Evolutionary conservation across 495 filamentous ascomycete genomes (phyloP).

Genomic region (Baudoinia panamericana): DNA sequence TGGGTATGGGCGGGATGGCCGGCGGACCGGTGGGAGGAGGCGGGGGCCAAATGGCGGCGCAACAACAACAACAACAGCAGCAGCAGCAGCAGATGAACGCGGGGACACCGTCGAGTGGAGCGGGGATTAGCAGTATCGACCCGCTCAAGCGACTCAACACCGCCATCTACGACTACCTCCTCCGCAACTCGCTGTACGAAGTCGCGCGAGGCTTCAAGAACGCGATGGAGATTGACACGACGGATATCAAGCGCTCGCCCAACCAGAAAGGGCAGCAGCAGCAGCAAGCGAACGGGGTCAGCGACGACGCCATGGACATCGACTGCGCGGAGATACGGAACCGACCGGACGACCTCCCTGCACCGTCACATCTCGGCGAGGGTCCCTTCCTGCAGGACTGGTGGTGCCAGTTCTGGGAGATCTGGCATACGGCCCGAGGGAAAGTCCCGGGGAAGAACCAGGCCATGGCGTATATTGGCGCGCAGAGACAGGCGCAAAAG

Average conservation of each 20-base stretch:
- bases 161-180: slow-evolving; percentile 94
- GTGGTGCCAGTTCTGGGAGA: slow-evolving; percentile 96
- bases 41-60: no score
- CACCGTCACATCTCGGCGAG: slow-evolving; percentile 52
- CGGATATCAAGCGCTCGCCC: slow-evolving; percentile 21
- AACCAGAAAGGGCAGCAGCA: slow-evolving; percentile 22
- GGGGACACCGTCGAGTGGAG: slow-evolving; percentile 10
- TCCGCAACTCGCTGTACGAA: slow-evolving; percentile 67
- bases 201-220: slow-evolving; percentile 62
- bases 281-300: slow-evolving; percentile 50
- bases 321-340: slow-evolving; percentile 71
- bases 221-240: slow-evolving; percentile 30
- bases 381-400: slow-evolving; percentile 82
- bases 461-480: slow-evolving; percentile 70
- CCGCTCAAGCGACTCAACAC: slow-evolving; percentile 51
- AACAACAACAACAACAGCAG: no score
- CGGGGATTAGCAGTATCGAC: neutral
- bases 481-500: slow-evolving; percentile 6
- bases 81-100: slow-evolving; percentile 7
- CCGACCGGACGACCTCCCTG: slow-evolving; percentile 64
- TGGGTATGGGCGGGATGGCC: slow-evolving; percentile 21
- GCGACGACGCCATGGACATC: slow-evolving; percentile 66
- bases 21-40: slow-evolving; percentile 20
- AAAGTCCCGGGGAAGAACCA: slow-evolving; percentile 40
- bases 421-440: slow-evolving; percentile 64